Conservation (phyloP, 495 filamentous ascomycete genomes). For the Symbiotaphrina buchneri region DNA sequence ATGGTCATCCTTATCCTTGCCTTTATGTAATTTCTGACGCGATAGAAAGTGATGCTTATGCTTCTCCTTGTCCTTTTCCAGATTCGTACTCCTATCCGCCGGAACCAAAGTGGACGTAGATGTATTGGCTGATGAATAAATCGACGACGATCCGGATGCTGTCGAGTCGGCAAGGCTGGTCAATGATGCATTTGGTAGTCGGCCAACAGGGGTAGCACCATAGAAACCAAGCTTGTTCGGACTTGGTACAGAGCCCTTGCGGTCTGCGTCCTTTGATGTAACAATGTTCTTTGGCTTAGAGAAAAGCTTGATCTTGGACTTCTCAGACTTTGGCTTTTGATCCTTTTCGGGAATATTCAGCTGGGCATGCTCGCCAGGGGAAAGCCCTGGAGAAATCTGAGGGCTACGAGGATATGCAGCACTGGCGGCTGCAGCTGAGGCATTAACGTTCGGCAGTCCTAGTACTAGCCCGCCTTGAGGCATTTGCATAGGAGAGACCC, state of each 20-base stretch:
- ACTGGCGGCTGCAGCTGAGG: constrained; percentile 71
- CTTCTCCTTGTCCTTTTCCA: constrained; percentile 38
- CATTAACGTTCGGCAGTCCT: no score
- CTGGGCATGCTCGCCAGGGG: constrained; percentile 10
- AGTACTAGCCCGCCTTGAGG: constrained; percentile 37
- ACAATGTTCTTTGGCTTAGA: constrained; percentile 70
- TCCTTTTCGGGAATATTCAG: constrained; percentile 32
- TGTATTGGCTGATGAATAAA: constrained; percentile 68
- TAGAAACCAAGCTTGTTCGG: constrained; percentile 54
- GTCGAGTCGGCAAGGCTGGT: constrained; percentile 45
- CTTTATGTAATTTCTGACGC: constrained; percentile 77
- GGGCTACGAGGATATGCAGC: constrained; percentile 56
- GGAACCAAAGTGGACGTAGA: constrained; percentile 58
- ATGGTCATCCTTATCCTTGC: constrained; percentile 60
- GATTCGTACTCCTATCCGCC: constrained; percentile 12
- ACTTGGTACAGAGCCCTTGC: constrained; percentile 51
- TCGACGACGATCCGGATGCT: constrained; percentile 34
- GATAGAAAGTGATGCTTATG: constrained; percentile 66
- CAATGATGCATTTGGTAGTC: constrained; percentile 51
- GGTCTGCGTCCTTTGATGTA: constrained; percentile 34
- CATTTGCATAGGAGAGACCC: constrained; percentile 38
- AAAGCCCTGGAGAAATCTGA: constrained; percentile 5
- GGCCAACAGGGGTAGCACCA: constrained; percentile 30
- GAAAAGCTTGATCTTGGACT: constrained; percentile 82
- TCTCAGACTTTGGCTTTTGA: constrained; percentile 46